phyloP scores from a whole-genome alignment of 345 rosid species.

The Combretum micranthum region DNA sequence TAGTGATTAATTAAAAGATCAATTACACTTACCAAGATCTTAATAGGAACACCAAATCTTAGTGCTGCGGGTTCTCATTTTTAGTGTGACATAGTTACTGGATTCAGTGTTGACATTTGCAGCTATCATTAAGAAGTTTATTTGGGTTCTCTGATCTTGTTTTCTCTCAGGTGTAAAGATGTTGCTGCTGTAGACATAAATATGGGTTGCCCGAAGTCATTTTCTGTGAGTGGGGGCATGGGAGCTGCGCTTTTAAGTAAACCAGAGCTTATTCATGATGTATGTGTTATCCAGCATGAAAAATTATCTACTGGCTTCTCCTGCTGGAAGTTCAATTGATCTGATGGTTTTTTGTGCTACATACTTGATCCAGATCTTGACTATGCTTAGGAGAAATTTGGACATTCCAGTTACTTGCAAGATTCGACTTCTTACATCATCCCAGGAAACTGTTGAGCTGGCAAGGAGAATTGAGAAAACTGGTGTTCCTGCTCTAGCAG shows the following conservation, averaged over 20 bases:
- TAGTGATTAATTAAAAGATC: too few species aligned
- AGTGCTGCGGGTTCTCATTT: too few species aligned
- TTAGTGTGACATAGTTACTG: too few species aligned
- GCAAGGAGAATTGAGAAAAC: slow-evolving; percentile 86
- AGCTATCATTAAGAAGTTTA: too few species aligned
- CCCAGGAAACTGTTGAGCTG: slow-evolving; percentile 80
- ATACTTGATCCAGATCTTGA: slow-evolving; percentile 44
- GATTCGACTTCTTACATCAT: slow-evolving; percentile 66
- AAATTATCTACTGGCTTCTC: not conserved
- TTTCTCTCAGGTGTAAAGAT: slow-evolving; percentile 59
- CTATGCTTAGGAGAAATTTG: slow-evolving; percentile 79
- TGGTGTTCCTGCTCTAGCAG: slow-evolving; percentile 91
- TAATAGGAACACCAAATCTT: too few species aligned
- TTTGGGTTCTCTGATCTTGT: not conserved
- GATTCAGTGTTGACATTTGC: too few species aligned
- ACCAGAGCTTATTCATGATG: slow-evolving; percentile 86
- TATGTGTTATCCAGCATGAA: slow-evolving; percentile 21
- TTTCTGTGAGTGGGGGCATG: slow-evolving; percentile 95
- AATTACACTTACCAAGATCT: too few species aligned
- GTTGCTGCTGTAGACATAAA: slow-evolving; percentile 84
- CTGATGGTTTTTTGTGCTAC: slow-evolving; percentile 1
- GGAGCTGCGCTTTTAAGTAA: slow-evolving; percentile 85
- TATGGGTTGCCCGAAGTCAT: slow-evolving; percentile 95
- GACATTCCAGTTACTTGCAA: slow-evolving; percentile 80
- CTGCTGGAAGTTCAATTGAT: slow-evolving; percentile 2